Percentiles rank a stretch among this genome's conserved stretches.
Evolutionary conservation across 2,329 filamentous ascomycete genomes (phyloP).

Genomic region (Aspergillus sp.): DNA sequence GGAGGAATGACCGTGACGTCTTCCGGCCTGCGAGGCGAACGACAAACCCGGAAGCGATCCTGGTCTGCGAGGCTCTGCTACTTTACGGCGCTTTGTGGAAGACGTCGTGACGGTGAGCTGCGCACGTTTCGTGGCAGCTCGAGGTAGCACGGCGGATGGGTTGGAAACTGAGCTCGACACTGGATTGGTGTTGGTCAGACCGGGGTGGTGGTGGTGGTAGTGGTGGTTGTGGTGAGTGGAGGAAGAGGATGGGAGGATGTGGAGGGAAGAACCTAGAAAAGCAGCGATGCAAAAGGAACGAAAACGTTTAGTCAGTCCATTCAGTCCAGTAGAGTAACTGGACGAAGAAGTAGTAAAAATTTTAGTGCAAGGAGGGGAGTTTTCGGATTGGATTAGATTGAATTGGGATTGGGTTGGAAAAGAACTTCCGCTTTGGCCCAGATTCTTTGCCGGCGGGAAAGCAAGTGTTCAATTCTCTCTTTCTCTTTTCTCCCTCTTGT

Average conservation of each 20-base stretch:
- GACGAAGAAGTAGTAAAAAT: too few relatives aligned
- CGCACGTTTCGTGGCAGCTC: constrained; percentile 49
- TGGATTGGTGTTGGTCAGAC: constrained; percentile 2
- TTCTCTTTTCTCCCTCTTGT: too few relatives aligned
- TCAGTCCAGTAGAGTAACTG: too few relatives aligned
- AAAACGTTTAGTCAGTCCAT: background rate
- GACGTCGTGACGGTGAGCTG: constrained; percentile 54
- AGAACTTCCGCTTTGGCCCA: too few relatives aligned
- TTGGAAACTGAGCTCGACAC: constrained; percentile 5
- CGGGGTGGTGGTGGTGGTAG: background rate
- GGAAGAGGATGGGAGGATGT: background rate
- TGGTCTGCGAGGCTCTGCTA: constrained; percentile 47
- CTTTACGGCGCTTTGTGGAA: constrained; percentile 53
- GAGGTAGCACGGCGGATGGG: constrained; percentile 27
- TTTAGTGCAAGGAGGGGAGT: too few relatives aligned
- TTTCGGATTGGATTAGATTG: too few relatives aligned
- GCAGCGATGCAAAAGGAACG: background rate
- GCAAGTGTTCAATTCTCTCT: too few relatives aligned
- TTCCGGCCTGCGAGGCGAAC: constrained; percentile 35
- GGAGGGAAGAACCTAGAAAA: constrained; percentile 8
- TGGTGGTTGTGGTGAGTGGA: background rate
- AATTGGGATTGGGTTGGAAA: too few relatives aligned
- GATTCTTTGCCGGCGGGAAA: too few relatives aligned
- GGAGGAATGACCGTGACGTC: constrained; percentile 36
- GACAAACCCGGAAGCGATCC: constrained; percentile 34